Conservation (phyloP, 306 rosid genomes). For the Sicyos edulis region DNA sequence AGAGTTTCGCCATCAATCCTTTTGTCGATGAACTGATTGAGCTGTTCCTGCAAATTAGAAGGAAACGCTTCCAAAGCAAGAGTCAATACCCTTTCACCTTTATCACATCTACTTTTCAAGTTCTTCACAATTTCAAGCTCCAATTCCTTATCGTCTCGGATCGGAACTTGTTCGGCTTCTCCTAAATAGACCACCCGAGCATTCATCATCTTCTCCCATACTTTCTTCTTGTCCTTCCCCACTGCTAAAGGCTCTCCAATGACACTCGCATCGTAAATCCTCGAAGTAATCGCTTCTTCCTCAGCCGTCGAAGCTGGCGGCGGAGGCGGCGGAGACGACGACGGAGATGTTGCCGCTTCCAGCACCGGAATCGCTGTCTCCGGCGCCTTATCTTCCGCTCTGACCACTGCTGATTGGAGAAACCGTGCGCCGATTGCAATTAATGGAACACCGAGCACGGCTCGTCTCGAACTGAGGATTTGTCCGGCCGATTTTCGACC, state of each 20-base stretch:
- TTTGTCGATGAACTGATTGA: conserved; percentile 61
- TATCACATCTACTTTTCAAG: conserved; percentile 49
- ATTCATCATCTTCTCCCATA: conserved; percentile 92
- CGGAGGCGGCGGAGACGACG: not conserved
- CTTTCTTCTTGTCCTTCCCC: conserved; percentile 77
- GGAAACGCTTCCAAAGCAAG: conserved; percentile 84
- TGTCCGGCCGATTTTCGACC: conserved; percentile 7
- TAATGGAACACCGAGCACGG: conserved; percentile 51
- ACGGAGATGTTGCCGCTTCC: conserved; percentile 15
- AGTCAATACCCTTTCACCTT: conserved; percentile 49
- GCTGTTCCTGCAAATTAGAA: conserved; percentile 61
- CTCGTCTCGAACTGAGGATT: conserved; percentile 38
- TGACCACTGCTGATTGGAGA: conserved; percentile 45
- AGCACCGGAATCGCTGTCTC: conserved; percentile 18
- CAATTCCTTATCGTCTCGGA: conserved; percentile 81
- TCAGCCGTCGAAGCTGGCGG: conserved; percentile 25
- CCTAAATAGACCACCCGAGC: conserved; percentile 78
- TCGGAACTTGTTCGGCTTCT: conserved; percentile 91
- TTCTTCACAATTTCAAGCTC: conserved; percentile 76
- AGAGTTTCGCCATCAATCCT: conserved; percentile 82
- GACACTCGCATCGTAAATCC: conserved; percentile 82
- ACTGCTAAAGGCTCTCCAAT: conserved; percentile 88
- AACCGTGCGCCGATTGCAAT: conserved; percentile 57
- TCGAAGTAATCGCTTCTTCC: conserved; percentile 60
- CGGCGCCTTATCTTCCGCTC: conserved; percentile 46